Evolutionary conservation across 2,329 filamentous ascomycete genomes (phyloP).

Genomic region (Mycosphaerelloides madeirae): DNA sequence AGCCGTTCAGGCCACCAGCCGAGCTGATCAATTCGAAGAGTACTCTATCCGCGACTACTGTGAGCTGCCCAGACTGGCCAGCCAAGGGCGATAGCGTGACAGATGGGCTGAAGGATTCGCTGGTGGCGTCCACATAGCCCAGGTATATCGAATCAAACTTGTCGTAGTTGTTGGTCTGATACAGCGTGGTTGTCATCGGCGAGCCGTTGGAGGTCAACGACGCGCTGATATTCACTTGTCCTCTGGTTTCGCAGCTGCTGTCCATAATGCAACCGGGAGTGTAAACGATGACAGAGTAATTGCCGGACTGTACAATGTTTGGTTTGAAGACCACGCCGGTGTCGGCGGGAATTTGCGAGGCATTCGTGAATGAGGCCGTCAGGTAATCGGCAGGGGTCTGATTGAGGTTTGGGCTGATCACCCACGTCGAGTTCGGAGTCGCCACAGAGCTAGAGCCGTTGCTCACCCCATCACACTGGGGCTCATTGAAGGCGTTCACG

Average conservation of each 20-base stretch:
- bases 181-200: conserved; percentile 60
- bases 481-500: conserved; percentile 82
- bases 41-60: conserved; percentile 84
- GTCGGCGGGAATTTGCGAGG: conserved; percentile 43
- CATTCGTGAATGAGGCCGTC: conserved; percentile 56
- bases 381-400: conserved; percentile 73
- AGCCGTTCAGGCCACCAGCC: conserved; percentile 76
- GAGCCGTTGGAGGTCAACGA: conserved; percentile 51
- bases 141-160: conserved; percentile 93
- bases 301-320: conserved; percentile 80
- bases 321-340: conserved; percentile 73
- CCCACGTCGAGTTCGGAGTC: conserved; percentile 60
- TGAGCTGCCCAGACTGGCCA: conserved; percentile 61
- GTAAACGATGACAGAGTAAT: conserved; percentile 86
- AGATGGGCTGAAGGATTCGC: conserved; percentile 67
- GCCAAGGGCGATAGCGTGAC: conserved; percentile 70
- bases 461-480: conserved; percentile 64
- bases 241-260: conserved; percentile 68
- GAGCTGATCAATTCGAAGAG: conserved; percentile 70
- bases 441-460: conserved; percentile 60
- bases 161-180: conserved; percentile 91
- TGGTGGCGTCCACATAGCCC: conserved; percentile 74
- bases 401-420: conserved; percentile 56
- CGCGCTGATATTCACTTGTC: conserved; percentile 75
- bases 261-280: conserved; percentile 87